Base-by-base conservation (phyloP, 148 eudicot genomes). In the Camellia japonica region DNA sequence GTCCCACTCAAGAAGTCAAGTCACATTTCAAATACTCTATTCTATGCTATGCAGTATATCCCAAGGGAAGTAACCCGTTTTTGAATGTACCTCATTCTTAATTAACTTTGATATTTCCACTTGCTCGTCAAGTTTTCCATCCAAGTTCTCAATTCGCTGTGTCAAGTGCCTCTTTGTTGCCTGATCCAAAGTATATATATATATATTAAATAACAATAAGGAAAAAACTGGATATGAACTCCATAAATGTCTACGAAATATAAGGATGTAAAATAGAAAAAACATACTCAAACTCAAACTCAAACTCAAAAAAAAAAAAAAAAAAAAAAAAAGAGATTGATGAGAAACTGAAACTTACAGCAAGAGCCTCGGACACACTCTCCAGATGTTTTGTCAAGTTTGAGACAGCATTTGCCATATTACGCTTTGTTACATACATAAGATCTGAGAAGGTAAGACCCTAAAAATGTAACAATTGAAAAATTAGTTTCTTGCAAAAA, bases 391-490 rank as follows among this genome's bases (percentile, higher is more conserved):
- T 91, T 63, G 94, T 95, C 88, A 95, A 82, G 77, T 89, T 93
- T 68, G 87, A 74, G 43, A 95, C 99, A 78, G 97, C 99, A 84
- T 61, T 81, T 80, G 90, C 87, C 99, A 95, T 95, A 81, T 78
- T 90, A 5, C 80, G 84, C 90, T 93, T 95, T 60, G 99, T 93
- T 49, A 93, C 99, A 81, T 95, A 93, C 99, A 95, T 93, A 71
- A 95, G 86, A 83, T 95, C 97, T n/a, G 97, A 89, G 83, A 95
- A 90, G 73, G 94, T 86, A 52, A 92, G 38, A 51, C 96, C 97
- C 98, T 93, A 81, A 51, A 23, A 73, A 78, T 81, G 75, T 42
- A 43, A 52, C 15, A 58, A 77, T 7, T 0, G 68, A 42, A 6
- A 44, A 73, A 51, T 30, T 61, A 74, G 73, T 76, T 52, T 38